Base-by-base conservation (phyloP, 208 protist genomes). In the Trypanosomatidae sp. region DNA sequence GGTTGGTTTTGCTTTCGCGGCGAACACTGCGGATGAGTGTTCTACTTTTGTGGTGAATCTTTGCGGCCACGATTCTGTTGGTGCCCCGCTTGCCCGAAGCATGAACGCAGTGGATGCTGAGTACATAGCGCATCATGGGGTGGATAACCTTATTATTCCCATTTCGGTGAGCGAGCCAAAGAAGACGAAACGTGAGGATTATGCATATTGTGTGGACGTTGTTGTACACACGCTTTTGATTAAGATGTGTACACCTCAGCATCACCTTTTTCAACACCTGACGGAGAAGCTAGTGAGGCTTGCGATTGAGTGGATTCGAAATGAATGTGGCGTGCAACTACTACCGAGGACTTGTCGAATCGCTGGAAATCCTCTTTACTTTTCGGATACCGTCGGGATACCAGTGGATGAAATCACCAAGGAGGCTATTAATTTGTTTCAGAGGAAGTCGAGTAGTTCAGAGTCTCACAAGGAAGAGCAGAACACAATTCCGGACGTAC, bases 121-220 rank as follows among this genome's bases (percentile, higher is more conserved):
- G 33, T 93, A 92, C 60, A 52, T 97, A 25, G 92, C 94, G 72
- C 74, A 90, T 39, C 80, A 88, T 58, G 92, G 92, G 17, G 41
- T 97, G 2, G 92, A 97, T 74, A 95, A 97, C 74, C 78, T 97
- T 6, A 87, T 97, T 69, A 79, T 97, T 56, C 92, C 92, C 25
- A 95, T 97, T 66, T 90, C 88, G 33, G 90, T 97, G 17, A 83
- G 87, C 19, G 64, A 84, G 36, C 82, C 88, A 0, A 75, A 60
- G 36, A 28, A 28, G 3, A 65, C 56, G 13, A 33, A 44, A 39
- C 46, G 66, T 17, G 67, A 55, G 10, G 75, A 83, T 10, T 85
- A 82, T 74, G 39, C 60, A 22, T 92, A 82, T 65, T 79, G 70
- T 36, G 75, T 95, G 19, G 88, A 97, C 73, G 92, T 97, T 22